These are phyloP conservation scores for Claviceps capensis DNA, from an alignment of 2,329 filamentous ascomycete species.

Conservation along the genomic window DNA sequence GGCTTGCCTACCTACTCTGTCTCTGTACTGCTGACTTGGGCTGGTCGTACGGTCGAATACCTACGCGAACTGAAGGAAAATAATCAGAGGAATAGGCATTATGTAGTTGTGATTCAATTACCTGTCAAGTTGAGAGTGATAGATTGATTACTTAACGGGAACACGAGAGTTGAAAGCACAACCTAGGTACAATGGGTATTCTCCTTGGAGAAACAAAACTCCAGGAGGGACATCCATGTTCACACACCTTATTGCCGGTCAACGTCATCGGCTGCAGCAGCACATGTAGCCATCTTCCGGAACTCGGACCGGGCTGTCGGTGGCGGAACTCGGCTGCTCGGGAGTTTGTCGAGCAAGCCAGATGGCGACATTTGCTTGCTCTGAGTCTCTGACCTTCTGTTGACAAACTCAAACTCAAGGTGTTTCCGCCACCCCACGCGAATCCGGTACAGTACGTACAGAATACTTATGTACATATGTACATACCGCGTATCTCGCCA, in stretches of 20 bases:
- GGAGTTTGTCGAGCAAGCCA: not conserved
- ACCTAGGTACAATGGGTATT: not conserved
- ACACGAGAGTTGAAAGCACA: not conserved
- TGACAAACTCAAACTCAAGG: not conserved
- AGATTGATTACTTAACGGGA: not conserved
- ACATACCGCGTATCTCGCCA: slow-evolving; percentile 10
- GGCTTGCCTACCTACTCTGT: no score
- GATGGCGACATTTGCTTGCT: slow-evolving; percentile 6
- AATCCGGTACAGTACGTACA: slow-evolving; percentile 10
- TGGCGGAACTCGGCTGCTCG: slow-evolving; percentile 7
- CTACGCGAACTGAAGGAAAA: not conserved
- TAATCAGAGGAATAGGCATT: no score
- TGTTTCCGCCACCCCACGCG: slow-evolving; percentile 2
- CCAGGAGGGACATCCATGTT: not conserved
- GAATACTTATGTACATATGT: not conserved
- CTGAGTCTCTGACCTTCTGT: no score
- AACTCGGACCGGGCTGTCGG: slow-evolving; percentile 6
- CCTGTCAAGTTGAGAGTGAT: no score
- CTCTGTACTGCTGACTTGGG: not conserved
- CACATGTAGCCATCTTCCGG: not conserved
- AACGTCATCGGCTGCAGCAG: not conserved
- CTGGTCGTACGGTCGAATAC: not conserved
- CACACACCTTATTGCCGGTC: not conserved
- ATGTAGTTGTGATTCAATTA: no score
- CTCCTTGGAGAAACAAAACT: not conserved